Evolutionary conservation across 768 basidiomycete species (phyloP).

Genomic region (Serendipita vermifera): DNA sequence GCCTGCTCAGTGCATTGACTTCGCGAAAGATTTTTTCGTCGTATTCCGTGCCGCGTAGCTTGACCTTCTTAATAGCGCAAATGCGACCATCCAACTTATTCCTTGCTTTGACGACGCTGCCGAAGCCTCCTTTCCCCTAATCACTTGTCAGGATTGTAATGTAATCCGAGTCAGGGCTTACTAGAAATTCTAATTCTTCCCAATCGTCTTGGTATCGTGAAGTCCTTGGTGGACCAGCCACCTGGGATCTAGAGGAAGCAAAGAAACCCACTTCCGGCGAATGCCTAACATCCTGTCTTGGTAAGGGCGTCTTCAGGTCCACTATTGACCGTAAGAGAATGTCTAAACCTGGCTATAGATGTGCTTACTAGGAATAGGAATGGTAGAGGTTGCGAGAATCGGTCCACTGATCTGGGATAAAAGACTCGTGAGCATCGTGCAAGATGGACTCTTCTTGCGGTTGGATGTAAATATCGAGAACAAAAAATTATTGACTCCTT

Average conservation of each 20-base stretch:
- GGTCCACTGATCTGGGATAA: background rate
- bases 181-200: conserved; percentile 81
- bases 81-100: conserved; percentile 78
- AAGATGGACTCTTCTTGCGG: background rate
- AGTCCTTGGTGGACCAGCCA: conserved; percentile 19
- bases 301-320: conserved; percentile 42
- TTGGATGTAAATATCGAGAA: background rate
- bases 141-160: conserved; percentile 4
- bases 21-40: conserved; percentile 84
- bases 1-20: conserved; percentile 73
- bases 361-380: background rate
- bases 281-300: conserved; percentile 27
- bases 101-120: conserved; percentile 87
- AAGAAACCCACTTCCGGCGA: conserved; percentile 63
- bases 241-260: conserved; percentile 20
- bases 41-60: conserved; percentile 60
- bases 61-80: conserved; percentile 87
- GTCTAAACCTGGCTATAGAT: conserved; percentile 5
- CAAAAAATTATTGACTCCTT: background rate
- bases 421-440: background rate
- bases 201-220: conserved; percentile 84
- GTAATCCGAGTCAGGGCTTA: conserved; percentile 23
- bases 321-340: conserved; percentile 7
- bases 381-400: background rate
- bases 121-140: conserved; percentile 79